Conservation (phyloP, 768 basidiomycete species). For the Candolleomyces eurysporus region DNA sequence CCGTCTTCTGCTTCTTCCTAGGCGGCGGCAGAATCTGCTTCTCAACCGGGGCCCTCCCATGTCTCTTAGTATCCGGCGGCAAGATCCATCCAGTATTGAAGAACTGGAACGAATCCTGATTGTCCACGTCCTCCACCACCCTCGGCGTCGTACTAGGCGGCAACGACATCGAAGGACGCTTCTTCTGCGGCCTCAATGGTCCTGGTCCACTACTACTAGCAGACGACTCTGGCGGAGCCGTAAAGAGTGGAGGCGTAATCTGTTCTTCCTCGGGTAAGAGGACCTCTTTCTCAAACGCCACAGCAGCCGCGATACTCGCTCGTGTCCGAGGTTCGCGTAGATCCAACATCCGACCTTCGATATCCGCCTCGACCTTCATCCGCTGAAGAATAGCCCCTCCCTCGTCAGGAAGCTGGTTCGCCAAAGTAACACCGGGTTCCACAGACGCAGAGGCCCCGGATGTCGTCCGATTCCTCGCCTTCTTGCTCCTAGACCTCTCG, state of each 20-base stretch:
- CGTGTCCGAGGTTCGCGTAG: constrained; percentile 45
- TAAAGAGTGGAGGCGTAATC: background rate
- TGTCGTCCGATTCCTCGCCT: constrained; percentile 18
- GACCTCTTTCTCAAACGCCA: constrained; percentile 39
- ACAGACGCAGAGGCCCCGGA: background rate
- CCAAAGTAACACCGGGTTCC: background rate
- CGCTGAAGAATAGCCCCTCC: background rate
- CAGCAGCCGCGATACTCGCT: constrained; percentile 37
- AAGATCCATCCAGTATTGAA: constrained; percentile 91
- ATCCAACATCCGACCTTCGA: constrained; percentile 8
- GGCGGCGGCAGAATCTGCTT: constrained; percentile 47
- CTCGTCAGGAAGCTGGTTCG: background rate
- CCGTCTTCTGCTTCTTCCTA: constrained; percentile 51
- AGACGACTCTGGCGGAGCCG: background rate
- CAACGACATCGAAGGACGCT: constrained; percentile 24
- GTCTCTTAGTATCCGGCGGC: constrained; percentile 68
- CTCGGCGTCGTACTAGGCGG: constrained; percentile 38
- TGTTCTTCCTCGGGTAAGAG: background rate
- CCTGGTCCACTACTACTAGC: background rate
- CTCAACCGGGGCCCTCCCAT: constrained; percentile 49
- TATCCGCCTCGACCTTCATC: constrained; percentile 1
- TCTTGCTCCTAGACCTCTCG: constrained; percentile 33
- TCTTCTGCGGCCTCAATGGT: constrained; percentile 18
- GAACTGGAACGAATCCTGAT: constrained; percentile 68
- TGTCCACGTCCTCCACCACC: constrained; percentile 70